These are phyloP conservation scores for Aureobasidium sp. DNA, from an alignment of 2,329 filamentous ascomycete species.

Conservation along the genomic window DNA sequence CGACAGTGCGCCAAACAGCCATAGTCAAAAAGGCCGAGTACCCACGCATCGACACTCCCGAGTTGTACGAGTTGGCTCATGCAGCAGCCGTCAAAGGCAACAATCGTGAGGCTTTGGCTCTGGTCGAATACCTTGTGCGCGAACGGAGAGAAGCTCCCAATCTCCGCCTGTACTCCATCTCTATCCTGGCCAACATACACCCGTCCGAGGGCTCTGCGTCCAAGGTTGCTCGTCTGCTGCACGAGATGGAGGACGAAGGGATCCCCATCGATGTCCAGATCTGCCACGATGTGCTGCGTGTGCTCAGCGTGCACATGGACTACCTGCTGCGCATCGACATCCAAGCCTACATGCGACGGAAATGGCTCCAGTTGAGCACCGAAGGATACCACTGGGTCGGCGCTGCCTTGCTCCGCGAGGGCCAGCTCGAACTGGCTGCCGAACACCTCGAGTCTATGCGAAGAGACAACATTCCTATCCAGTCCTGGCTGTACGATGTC, in stretches of 20 bases:
- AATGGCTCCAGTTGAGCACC: conserved; percentile 60
- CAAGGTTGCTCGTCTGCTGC: conserved; percentile 56
- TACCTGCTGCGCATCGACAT: conserved; percentile 67
- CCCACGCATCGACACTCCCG: conserved; percentile 21
- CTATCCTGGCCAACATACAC: conserved; percentile 66
- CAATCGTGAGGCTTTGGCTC: conserved; percentile 34
- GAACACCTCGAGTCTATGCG: conserved; percentile 61
- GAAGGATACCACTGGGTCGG: conserved; percentile 61
- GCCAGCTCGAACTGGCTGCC: conserved; percentile 74
- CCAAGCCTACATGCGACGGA: conserved; percentile 63
- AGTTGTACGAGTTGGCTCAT: conserved; percentile 46
- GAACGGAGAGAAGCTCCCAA: conserved; percentile 51
- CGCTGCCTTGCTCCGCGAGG: conserved; percentile 70
- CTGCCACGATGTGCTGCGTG: conserved; percentile 66
- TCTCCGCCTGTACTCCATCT: conserved; percentile 60
- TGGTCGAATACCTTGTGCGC: conserved; percentile 54
- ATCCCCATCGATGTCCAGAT: conserved; percentile 59
- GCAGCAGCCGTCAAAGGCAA: conserved; percentile 33
- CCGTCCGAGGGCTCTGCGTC: conserved; percentile 57
- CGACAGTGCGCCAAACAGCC: background rate
- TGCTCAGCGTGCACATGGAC: conserved; percentile 78
- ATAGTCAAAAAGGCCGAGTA: conserved; percentile 2
- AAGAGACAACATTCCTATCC: conserved; percentile 47
- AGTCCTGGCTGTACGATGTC: conserved; percentile 71
- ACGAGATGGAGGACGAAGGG: conserved; percentile 60